A percentile compares a stretch with the other conserved stretches of the same genome.
phyloP scores from a whole-genome alignment of 139 green algal species.

The Chlorella ohadii region DNA sequence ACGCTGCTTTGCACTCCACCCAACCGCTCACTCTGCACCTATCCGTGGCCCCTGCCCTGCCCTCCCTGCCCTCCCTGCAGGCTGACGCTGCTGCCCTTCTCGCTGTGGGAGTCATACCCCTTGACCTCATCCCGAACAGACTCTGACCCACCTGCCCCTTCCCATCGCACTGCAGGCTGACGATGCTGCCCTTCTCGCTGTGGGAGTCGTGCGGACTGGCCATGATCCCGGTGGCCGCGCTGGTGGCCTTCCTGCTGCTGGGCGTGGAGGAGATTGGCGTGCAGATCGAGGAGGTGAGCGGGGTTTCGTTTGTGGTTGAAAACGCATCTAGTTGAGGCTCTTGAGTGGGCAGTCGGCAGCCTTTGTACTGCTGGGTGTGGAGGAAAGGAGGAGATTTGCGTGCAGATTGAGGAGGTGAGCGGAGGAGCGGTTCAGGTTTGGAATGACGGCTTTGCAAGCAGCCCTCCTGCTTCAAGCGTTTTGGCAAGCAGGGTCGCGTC shows the following conservation, averaged over 20 bases:
- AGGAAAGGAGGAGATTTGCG: constrained; percentile 31
- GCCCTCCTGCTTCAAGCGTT: no score
- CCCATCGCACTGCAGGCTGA: neutral
- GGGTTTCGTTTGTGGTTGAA: no score
- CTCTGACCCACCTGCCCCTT: no score
- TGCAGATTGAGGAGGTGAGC: constrained; percentile 31
- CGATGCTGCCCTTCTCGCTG: constrained; percentile 50
- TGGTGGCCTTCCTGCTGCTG: constrained; percentile 79
- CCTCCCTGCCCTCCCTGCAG: neutral
- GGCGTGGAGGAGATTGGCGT: constrained; percentile 35
- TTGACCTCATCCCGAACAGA: no score
- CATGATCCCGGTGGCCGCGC: constrained; percentile 56
- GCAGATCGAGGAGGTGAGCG: constrained; percentile 29
- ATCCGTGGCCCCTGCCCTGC: no score
- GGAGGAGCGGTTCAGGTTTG: no score
- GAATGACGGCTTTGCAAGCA: no score
- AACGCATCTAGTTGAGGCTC: no score
- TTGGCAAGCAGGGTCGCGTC: no score
- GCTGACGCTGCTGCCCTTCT: constrained; percentile 38
- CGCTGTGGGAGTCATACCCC: constrained; percentile 48
- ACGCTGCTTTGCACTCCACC: no score
- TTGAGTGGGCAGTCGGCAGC: no score
- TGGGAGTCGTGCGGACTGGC: constrained; percentile 72
- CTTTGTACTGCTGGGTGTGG: constrained; percentile 70
- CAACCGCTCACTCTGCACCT: neutral